Base-by-base conservation (phyloP, 2,329 filamentous ascomycete genomes). In the Microdochium nivale region DNA sequence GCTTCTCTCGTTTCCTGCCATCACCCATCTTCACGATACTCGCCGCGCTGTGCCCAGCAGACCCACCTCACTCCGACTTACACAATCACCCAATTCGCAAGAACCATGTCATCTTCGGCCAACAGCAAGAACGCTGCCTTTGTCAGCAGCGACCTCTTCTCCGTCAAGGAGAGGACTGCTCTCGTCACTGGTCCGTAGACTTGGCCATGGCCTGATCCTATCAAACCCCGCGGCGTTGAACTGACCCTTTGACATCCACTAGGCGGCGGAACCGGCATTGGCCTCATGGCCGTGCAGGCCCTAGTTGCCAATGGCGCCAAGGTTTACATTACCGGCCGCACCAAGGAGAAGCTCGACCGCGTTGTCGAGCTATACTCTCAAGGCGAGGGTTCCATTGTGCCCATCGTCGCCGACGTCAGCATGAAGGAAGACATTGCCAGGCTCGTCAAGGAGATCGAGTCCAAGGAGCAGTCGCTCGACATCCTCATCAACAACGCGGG, bases 401-500 rank as follows among this genome's bases (percentile, higher is more conserved):
- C 77, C 21, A 77, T 88, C 24, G 71, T 72, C 1, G 81, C 77
- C 32, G 83, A 88, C 60, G 73, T 88, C 9, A 79, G 81, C 59
- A 77, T 76, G 60, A 83, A 87, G 56, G 72, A 79, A 11, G 78
- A 81, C 23, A 77, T 84, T 49, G 69, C 72, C 48, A 69, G 72
- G 21, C 74, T 88, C 3, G 81, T 78, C 8, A 70, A 76, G 2
- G 79, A 85, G 59, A 65, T 87, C 44, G 69, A 70, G 50, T 73
- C 73, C 33, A 68, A 71, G 10, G 83, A 86, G 60, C 57, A 70
- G 61, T 79, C 78, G 55, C 72, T 88, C 2, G 77, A 83, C 62
- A 76, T 88, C 50, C 74, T 87, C 9, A 71, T 87, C 66, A 87
- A 87, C 71, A 88, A 88, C 63, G 80, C 78, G 7, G 85, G 84